Percentiles rank a stretch among this genome's conserved stretches.
phyloP scores from a whole-genome alignment of 768 basidiomycete genomes.

The Candolleomyces eurysporus region DNA sequence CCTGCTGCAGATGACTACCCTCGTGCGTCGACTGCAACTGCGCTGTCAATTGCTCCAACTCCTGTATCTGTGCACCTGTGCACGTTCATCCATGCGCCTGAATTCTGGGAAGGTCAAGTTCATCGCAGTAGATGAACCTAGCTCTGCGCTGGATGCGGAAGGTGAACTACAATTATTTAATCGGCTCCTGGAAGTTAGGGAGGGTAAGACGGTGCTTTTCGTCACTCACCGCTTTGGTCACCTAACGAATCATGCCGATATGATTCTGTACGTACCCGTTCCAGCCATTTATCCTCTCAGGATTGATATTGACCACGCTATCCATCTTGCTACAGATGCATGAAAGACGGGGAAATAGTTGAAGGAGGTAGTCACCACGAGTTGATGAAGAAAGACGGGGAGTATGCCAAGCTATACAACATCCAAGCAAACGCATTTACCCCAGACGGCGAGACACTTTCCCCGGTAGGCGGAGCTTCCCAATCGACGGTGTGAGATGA shows the following conservation, averaged over 20 bases:
- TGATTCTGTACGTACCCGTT: conserved; percentile 43
- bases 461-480: too few species aligned
- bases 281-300: conserved; percentile 13
- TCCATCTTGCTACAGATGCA: conserved; percentile 30
- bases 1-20: conserved; percentile 22
- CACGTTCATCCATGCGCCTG: conserved; percentile 45
- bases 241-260: conserved; percentile 47
- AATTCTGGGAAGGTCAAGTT: conserved; percentile 41
- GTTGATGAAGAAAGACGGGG: conserved; percentile 33
- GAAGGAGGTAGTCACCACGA: conserved; percentile 41
- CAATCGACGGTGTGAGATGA: too few species aligned
- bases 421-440: conserved; percentile 34
- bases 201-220: conserved; percentile 54
- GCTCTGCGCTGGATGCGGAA: conserved; percentile 53
- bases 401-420: conserved; percentile 41
- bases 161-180: conserved; percentile 49
- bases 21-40: conserved; percentile 28
- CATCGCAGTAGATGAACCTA: conserved; percentile 60
- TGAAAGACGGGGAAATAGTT: conserved; percentile 42
- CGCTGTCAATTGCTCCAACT: conserved; percentile 29
- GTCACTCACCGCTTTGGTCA: conserved; percentile 57
- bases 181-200: conserved; percentile 31
- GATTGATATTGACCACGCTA: not conserved
- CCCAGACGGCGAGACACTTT: not conserved
- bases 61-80: conserved; percentile 30